phyloP scores from a whole-genome alignment of 1,284 basidiomycete species.

The Kwoniella shivajii region DNA sequence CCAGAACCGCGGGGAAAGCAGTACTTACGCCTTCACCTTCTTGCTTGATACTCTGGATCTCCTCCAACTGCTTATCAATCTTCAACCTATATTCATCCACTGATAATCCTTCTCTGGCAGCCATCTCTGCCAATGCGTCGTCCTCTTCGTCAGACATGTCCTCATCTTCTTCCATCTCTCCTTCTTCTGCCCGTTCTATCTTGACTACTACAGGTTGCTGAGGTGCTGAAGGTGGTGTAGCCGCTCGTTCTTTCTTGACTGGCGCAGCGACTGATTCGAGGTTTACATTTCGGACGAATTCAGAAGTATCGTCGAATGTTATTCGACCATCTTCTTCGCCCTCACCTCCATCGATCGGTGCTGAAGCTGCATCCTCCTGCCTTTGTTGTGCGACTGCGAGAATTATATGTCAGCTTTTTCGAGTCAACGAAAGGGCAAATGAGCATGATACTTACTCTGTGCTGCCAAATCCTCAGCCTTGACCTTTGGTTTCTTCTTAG shows the following conservation, averaged over 20 bases:
- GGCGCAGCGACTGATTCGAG: slow-evolving; percentile 51
- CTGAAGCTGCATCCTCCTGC: slow-evolving; percentile 55
- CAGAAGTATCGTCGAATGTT: slow-evolving; percentile 94
- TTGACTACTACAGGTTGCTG: slow-evolving; percentile 45
- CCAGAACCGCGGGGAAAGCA: not conserved
- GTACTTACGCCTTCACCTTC: slow-evolving; percentile 55
- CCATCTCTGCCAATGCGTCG: slow-evolving; percentile 56
- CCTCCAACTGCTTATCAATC: slow-evolving; percentile 52
- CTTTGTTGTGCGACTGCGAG: slow-evolving; percentile 65
- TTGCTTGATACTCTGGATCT: slow-evolving; percentile 66
- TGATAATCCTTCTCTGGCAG: slow-evolving; percentile 52
- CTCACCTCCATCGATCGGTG: slow-evolving; percentile 58
- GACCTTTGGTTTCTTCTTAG: slow-evolving; percentile 74
- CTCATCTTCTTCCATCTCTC: slow-evolving; percentile 56
- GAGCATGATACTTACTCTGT: slow-evolving; percentile 62
- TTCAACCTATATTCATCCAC: slow-evolving; percentile 51
- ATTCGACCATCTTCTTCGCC: slow-evolving; percentile 67
- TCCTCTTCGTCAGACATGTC: slow-evolving; percentile 70
- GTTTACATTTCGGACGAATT: slow-evolving; percentile 90
- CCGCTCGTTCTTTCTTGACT: slow-evolving; percentile 46
- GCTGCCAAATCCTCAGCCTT: slow-evolving; percentile 83
- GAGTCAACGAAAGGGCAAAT: not conserved
- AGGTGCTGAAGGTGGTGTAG: slow-evolving; percentile 52
- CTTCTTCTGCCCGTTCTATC: slow-evolving; percentile 54
- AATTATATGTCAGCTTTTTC: not conserved